Percentiles rank a stretch among this genome's conserved stretches.
These are phyloP conservation scores for Beta lomatogona DNA, from an alignment of 179 eudicot genomes.

Conservation along the genomic window DNA sequence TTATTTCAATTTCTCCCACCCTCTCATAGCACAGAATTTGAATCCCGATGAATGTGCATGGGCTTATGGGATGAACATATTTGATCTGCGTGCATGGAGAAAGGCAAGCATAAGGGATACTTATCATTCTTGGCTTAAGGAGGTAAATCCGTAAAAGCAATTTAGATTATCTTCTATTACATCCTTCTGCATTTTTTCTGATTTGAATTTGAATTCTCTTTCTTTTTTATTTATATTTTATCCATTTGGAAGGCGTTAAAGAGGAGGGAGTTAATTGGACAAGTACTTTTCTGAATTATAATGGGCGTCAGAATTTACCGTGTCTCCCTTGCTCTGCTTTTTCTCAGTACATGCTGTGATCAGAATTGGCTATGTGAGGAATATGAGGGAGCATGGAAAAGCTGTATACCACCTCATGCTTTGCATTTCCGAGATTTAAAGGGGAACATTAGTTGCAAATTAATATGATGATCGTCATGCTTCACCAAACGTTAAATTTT, in stretches of 20 bases:
- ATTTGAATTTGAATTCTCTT: not conserved
- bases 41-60: conserved; percentile 96
- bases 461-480: not conserved
- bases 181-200: not conserved
- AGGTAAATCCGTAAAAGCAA: conserved; percentile 45
- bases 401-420: too few relatives aligned
- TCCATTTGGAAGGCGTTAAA: not conserved
- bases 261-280: too few relatives aligned
- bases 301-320: not conserved
- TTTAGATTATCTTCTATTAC: not conserved
- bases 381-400: not conserved
- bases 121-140: conserved; percentile 95
- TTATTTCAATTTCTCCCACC: conserved; percentile 96
- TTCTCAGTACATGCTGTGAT: not conserved
- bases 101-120: conserved; percentile 80
- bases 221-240: not conserved
- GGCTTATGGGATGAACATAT: conserved; percentile 99
- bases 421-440: not conserved
- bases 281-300: not conserved
- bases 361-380: not conserved
- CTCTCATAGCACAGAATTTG: conserved; percentile 71
- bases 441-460: not conserved
- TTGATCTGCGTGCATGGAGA: conserved; percentile 93
- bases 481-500: not conserved
- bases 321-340: not conserved